Evolutionary conservation across 2,329 filamentous ascomycete genomes (phyloP), one percentile per base, ranked within the genome.

Genomic region (Tolypocladium inflatum): DNA sequence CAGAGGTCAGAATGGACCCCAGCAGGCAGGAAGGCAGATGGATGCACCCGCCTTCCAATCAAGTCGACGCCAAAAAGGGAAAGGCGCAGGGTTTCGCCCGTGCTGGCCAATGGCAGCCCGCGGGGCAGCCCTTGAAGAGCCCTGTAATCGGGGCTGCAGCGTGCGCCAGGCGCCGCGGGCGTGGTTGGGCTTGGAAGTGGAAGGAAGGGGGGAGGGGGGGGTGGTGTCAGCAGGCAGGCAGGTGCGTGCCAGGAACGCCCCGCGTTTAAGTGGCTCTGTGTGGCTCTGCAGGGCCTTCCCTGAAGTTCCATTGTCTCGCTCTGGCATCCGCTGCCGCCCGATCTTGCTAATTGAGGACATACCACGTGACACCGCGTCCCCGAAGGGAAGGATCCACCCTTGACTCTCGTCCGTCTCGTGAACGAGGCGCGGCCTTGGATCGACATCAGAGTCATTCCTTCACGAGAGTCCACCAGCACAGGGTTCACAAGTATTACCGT

Each of bases 171-270:
- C 57, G 58, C 57, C 59, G 56, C 35, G 10, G 52, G 52, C 54
- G 45, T 55, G 56, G 58, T 35, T 50, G 43, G 15, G n/a, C 41
- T 50, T 56, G 55, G 41, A 38, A 17, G 19, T 26, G 51, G 57
- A 57, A 45, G 55, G 35, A 43, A 50, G 43, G 43, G 43, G 43
- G 43, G 19, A n/a, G n/a, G 35, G 55, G 43, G 26, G 37, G 11
- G 26, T 35, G 52, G 17, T 57, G 53, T 57, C 55, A 57, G 57
- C 54, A 60, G 59, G 30, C 30, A 51, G 30, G 58, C 59, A 59
- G 37, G 56, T 57, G 56, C 57, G 63, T 69, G 69, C 66, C 70
- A 72, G 70, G 70, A 71, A 72, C 70, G 68, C 67, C 70, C 70
- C 69, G 66, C 70, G 65, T 68, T 67, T 66, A 64, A 66, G 64